Evolutionary conservation across 352 stramenopile genomes (phyloP).

Genomic region (Phytophthora citricola): DNA sequence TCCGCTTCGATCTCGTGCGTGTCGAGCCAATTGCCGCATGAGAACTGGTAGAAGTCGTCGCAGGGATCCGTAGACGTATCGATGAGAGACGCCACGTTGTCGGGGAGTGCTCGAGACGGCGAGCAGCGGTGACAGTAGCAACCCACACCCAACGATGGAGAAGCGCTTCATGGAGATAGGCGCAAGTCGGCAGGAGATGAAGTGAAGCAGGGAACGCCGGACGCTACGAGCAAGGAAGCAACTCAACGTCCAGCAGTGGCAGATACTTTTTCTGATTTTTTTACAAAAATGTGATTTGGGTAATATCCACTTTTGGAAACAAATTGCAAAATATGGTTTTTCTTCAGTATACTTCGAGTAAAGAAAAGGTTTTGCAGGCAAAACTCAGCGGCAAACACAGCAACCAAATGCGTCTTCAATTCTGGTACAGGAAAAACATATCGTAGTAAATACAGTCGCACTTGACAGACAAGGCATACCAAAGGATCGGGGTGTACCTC

Average conservation of each 20-base stretch:
- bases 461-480: too few species aligned
- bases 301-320: too few species aligned
- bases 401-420: too few species aligned
- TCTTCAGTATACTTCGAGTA: too few species aligned
- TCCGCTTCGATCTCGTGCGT: conserved; percentile 46
- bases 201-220: conserved; percentile 3
- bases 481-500: too few species aligned
- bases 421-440: too few species aligned
- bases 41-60: conserved; percentile 80
- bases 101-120: conserved; percentile 29
- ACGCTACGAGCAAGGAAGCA: conserved; percentile 4
- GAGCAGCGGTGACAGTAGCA: conserved; percentile 18
- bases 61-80: conserved; percentile 59
- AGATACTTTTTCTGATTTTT: neutral
- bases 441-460: too few species aligned
- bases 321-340: too few species aligned
- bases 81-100: conserved; percentile 51
- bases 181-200: conserved; percentile 5
- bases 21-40: conserved; percentile 62
- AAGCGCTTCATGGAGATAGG: conserved; percentile 22
- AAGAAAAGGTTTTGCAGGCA: too few species aligned
- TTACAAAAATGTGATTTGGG: too few species aligned
- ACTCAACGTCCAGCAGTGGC: conserved; percentile 6
- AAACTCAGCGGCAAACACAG: too few species aligned
- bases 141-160: conserved; percentile 21